Conservation (phyloP, 2,329 filamentous ascomycete genomes). For the Decorospora gaudefroyi region DNA sequence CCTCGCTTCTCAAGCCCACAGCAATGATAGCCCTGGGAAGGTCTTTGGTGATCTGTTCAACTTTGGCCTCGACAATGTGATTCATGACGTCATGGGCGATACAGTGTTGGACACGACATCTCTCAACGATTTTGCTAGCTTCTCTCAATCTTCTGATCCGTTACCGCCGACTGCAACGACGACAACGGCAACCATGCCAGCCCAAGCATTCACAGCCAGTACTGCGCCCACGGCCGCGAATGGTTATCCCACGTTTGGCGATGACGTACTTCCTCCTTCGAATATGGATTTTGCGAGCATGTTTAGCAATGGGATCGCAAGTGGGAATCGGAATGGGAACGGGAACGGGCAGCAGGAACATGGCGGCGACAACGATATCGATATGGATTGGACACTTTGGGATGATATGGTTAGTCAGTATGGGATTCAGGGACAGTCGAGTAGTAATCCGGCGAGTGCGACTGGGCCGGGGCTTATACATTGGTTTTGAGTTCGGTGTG, state of each 20-base stretch:
- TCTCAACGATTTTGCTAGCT: too few relatives aligned
- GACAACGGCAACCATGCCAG: neutral
- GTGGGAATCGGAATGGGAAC: neutral
- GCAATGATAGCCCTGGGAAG: slow-evolving; percentile 14
- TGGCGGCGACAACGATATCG: slow-evolving; percentile 42
- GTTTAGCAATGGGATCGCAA: slow-evolving; percentile 15
- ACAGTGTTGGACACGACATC: slow-evolving; percentile 5
- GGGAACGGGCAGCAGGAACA: slow-evolving; percentile 6
- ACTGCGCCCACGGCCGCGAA: slow-evolving; percentile 14
- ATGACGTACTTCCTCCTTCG: slow-evolving; percentile 27
- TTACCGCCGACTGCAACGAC: too few relatives aligned
- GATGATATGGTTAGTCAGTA: slow-evolving; percentile 55
- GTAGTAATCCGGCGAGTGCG: slow-evolving; percentile 14
- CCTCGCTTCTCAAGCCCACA: neutral
- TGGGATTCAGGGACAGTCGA: slow-evolving; percentile 47
- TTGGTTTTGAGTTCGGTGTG: slow-evolving; percentile 37
- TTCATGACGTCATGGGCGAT: slow-evolving; percentile 38
- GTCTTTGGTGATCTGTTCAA: slow-evolving; percentile 27
- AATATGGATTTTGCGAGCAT: slow-evolving; percentile 28
- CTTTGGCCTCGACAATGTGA: slow-evolving; percentile 34
- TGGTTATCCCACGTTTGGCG: slow-evolving; percentile 20
- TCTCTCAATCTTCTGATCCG: too few relatives aligned
- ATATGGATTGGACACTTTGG: slow-evolving; percentile 56
- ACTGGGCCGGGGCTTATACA: slow-evolving; percentile 28
- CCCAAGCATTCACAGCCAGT: slow-evolving; percentile 2